Evolutionary conservation across 2,329 filamentous ascomycete species (phyloP), one percentile per base, ranked within the genome.

Genomic region (Colletotrichum brevisporum): DNA sequence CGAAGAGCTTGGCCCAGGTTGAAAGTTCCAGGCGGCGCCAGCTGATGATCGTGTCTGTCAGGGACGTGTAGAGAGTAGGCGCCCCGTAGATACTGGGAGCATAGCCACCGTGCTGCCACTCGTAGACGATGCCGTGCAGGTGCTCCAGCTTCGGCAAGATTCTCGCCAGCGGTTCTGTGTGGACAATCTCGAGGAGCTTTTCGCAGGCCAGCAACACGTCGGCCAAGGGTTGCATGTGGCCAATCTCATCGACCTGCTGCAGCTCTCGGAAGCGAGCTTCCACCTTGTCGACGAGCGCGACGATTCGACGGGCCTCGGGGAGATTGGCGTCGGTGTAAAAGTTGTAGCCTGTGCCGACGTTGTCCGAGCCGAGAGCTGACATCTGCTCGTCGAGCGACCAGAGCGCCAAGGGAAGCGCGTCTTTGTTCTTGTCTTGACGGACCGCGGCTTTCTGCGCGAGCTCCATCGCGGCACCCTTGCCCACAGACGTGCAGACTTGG

Each of bases 11-110:
- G 43, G 93, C 91, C 96, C 96, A 99, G 0, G 95, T 98, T 0
- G 93, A 92, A 27, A 99, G 85, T 76, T 99, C 96, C 39, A 99
- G 85, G 68, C 95, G 91, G 71, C 96, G 89, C 97, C 97, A 99
- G 76, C 88, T 89, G 63, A 98, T 91, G 59, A 98, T 91, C 27
- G 94, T 88, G 57, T 90, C 88, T 0, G 95, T 97, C 13, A 98
- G 82, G 52, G 90, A 88, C 70, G 97, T 91, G 73, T 97, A 94
- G 2, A 95, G 83, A 10, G 85, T 79, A 1, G 87, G 85, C 2
- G 91, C 92, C 10, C 89, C 92, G 78, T 93, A 93, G 45, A 92
- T 89, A 71, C 90, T 90, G 82, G 94, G 97, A 3, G 95, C 95
- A 80, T 97, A 95, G 50, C 92, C 91, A 41, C 89, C 89, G 76